These are phyloP conservation scores for Tolypocladium tundrense DNA, from an alignment of 2,329 filamentous ascomycete genomes.

Conservation along the genomic window DNA sequence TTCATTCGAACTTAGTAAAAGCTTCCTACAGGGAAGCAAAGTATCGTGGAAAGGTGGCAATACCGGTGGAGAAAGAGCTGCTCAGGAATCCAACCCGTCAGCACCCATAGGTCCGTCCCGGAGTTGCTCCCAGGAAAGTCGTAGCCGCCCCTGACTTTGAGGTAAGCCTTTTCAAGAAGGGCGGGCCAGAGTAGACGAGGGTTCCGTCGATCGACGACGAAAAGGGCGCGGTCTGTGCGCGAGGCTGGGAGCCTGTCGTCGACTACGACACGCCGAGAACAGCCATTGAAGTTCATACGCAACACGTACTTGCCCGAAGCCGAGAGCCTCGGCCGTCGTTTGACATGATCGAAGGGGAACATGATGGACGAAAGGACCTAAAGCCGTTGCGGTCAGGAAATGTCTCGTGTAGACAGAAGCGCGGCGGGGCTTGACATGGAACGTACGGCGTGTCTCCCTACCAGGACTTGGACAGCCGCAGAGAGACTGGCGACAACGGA, in stretches of 20 bases:
- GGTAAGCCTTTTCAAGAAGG: slow-evolving; percentile 87
- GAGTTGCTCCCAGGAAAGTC: slow-evolving; percentile 98
- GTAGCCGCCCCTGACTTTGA: slow-evolving; percentile 91
- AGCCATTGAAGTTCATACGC: slow-evolving; percentile 92
- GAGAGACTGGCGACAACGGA: slow-evolving; percentile 95
- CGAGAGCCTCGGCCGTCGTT: slow-evolving; percentile 52
- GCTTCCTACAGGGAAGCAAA: neutral
- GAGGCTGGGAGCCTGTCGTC: slow-evolving; percentile 82
- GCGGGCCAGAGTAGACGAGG: slow-evolving; percentile 82
- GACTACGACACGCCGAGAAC: slow-evolving; percentile 75
- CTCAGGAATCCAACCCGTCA: slow-evolving; percentile 95
- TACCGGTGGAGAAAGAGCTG: slow-evolving; percentile 80
- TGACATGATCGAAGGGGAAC: slow-evolving; percentile 59
- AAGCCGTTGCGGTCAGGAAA: slow-evolving; percentile 1
- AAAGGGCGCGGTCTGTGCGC: slow-evolving; percentile 62
- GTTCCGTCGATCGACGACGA: slow-evolving; percentile 79
- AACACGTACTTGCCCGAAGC: slow-evolving; percentile 82
- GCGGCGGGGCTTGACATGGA: neutral
- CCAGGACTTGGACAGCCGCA: slow-evolving; percentile 60
- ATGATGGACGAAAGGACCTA: slow-evolving; percentile 64
- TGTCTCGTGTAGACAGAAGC: neutral
- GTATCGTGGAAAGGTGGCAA: neutral
- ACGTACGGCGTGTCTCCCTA: slow-evolving; percentile 57
- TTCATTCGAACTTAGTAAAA: slow-evolving; percentile 15
- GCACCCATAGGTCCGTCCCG: slow-evolving; percentile 82